Base-by-base conservation (phyloP, 805 yeast species). In the Cyberlindnera mrakii region DNA sequence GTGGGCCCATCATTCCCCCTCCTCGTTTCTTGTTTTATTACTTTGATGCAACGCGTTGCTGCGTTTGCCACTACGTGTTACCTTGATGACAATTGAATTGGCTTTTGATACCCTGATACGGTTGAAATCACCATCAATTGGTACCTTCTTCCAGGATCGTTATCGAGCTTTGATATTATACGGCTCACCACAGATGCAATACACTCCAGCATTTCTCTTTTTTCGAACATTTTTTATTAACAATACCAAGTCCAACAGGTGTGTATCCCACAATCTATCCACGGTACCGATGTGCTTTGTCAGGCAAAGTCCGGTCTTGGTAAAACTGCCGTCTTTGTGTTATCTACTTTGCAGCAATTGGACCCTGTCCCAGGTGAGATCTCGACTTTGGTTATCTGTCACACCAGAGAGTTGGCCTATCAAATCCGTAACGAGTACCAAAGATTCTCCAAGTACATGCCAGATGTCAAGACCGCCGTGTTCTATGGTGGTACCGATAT, bases 261-360 rank as follows among this genome's bases (percentile, higher is more conserved):
- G 56, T 87, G 96, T 70, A 93, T 91, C 61, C 99, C 99, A 43
- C 98, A 93, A 72, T 86, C 97, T 44, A 88, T 91, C 62, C 84
- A 91, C 57, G 99, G 98, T 63, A 91, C 96, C 49, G 99, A 91
- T 64, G 98, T 91, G 46, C 72, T 91, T 55, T 93, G 99, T 74
- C 99, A 91, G 76, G 99, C 99, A 68, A 91, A 93, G 74, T 93
- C 99, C 37, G 99, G 99, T 85, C 77, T 93, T 56, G 99, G 99
- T 82, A 91, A 91, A 68, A 91, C 99, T 47, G 99, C 99, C 37
- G 98, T 91, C 44, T 91, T 91, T 58, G 98, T 91, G 47, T 76
- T 91, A 59, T 86, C 96, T 20, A 91, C 99, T 49, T 77, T 91
- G 63, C 98, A 91, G 71, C 97, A 91, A 72, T 76, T 91, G 61